Evolutionary conservation across 805 yeast species (phyloP).

Genomic region (Hyphopichia homilentoma): DNA sequence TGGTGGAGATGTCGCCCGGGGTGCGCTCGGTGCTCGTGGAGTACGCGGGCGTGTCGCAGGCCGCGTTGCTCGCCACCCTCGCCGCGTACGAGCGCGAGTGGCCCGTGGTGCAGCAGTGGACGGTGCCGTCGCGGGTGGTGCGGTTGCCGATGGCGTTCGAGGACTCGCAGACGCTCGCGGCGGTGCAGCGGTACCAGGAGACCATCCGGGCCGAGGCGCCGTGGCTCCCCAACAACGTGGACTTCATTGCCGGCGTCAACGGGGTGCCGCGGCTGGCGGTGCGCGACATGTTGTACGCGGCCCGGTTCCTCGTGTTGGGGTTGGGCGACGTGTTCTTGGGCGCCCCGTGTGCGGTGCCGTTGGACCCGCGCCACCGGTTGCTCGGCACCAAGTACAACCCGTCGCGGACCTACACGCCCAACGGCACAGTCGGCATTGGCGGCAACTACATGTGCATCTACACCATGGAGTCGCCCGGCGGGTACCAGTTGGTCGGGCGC

Average conservation of each 20-base stretch:
- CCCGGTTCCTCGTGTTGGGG: conserved; percentile 89
- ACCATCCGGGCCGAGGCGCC: conserved; percentile 93
- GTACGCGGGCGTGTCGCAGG: conserved; percentile 65
- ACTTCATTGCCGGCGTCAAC: conserved; percentile 86
- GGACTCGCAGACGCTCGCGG: conserved; percentile 82
- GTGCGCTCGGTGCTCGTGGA: conserved; percentile 92
- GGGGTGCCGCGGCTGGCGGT: conserved; percentile 74
- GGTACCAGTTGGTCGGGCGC: conserved; percentile 94
- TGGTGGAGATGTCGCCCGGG: conserved; percentile 95
- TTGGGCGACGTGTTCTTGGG: conserved; percentile 97
- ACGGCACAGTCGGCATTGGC: conserved; percentile 97
- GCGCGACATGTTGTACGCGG: conserved; percentile 79
- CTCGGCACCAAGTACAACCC: conserved; percentile 95
- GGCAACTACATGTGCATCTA: conserved; percentile 99
- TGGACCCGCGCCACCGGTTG: conserved; percentile 92
- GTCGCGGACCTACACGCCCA: conserved; percentile 91
- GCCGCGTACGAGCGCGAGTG: conserved; percentile 75
- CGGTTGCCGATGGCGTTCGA: conserved; percentile 96
- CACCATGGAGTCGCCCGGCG: conserved; percentile 98
- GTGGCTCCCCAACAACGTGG: conserved; percentile 97
- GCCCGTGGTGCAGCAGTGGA: conserved; percentile 75
- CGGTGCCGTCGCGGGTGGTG: conserved; percentile 75
- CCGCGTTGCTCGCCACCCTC: conserved; percentile 56
- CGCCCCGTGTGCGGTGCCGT: conserved; percentile 97
- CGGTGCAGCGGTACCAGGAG: conserved; percentile 88